These are phyloP conservation scores for Beauveria sp. DNA, from an alignment of 2,329 filamentous ascomycete species.

Conservation along the genomic window DNA sequence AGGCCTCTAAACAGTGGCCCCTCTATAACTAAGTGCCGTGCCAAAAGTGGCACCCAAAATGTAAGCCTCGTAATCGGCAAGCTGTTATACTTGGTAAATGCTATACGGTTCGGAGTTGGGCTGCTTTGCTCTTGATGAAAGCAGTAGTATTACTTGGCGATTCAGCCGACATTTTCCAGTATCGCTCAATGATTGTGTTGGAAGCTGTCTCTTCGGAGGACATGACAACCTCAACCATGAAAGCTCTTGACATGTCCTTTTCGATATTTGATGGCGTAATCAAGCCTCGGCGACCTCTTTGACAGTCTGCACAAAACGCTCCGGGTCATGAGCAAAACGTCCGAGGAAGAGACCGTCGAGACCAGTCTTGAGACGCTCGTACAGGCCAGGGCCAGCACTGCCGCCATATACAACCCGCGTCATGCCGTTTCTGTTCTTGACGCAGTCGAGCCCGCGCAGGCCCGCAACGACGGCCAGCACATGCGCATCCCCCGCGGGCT, in stretches of 20 bases:
- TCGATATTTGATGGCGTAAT: background rate
- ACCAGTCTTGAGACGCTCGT: conserved; percentile 55
- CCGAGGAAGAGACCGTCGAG: conserved; percentile 79
- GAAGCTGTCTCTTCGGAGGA: background rate
- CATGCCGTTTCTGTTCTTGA: conserved; percentile 42
- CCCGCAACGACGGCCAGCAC: conserved; percentile 63
- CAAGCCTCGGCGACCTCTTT: conserved; percentile 54
- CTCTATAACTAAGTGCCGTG: background rate
- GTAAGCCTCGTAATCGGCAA: background rate
- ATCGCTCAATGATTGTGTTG: background rate
- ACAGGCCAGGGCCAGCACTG: conserved; percentile 73
- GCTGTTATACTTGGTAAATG: background rate
- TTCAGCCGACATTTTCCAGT: background rate
- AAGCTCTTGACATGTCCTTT: background rate
- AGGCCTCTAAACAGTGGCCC: background rate
- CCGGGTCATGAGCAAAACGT: conserved; percentile 70
- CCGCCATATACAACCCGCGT: conserved; percentile 75
- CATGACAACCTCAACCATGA: background rate
- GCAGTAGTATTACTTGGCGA: background rate
- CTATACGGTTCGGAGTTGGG: background rate
- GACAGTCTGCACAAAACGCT: conserved; percentile 64
- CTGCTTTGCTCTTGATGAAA: background rate
- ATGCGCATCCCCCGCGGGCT: conserved; percentile 65
- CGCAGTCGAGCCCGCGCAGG: conserved; percentile 47
- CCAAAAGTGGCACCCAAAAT: background rate